Evolutionary conservation across 257 asterid genomes (phyloP), one percentile per base, ranked within the genome.

Genomic region (Misopates orontium): DNA sequence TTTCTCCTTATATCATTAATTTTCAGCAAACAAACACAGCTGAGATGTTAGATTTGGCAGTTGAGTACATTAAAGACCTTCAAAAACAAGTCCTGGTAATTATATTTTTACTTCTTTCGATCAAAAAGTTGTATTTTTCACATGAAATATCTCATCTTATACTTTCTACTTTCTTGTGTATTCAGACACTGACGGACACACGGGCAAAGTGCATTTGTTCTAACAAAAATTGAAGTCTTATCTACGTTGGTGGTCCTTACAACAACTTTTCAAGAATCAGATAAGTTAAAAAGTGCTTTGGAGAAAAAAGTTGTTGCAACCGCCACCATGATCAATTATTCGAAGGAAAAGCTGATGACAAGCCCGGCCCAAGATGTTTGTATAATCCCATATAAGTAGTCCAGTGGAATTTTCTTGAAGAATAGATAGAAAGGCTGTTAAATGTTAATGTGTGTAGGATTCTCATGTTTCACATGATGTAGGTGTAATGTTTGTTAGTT

Each of bases 11-110:
- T 51, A 17, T 50, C 39, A 21, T 78, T 57, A 36, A 28, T 66
- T 36, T 50, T 64, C 86, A 85, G 91, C 91, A 85, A 85, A 80
- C 81, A 11, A 85, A 77, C 78, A 85, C 87, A 10, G 80, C 91
- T 32, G 91, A 85, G 22, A 85, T 85, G 91, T 74, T 85, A 18
- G 86, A 80, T 22, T 39, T 79, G 80, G 88, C 88, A 25, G 86
- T 85, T 76, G 86, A 67, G 39, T 79, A 84, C 73, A 82, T 84
- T 59, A 84, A 84, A 79, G 78, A 81, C 54, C 82, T 84, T 50
- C 82, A 84, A 70, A 82, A 76, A 71, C 81, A 80, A 75, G 75
- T 82, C 53, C 64, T 80, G 88, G 91, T 85, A 78, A 66, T 15
- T 71, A 55, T 10, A 36, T 58, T 67, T 71, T 45, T 58, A 56